Conservation (phyloP, 495 filamentous ascomycete genomes). For the Daldinia concentrica region DNA sequence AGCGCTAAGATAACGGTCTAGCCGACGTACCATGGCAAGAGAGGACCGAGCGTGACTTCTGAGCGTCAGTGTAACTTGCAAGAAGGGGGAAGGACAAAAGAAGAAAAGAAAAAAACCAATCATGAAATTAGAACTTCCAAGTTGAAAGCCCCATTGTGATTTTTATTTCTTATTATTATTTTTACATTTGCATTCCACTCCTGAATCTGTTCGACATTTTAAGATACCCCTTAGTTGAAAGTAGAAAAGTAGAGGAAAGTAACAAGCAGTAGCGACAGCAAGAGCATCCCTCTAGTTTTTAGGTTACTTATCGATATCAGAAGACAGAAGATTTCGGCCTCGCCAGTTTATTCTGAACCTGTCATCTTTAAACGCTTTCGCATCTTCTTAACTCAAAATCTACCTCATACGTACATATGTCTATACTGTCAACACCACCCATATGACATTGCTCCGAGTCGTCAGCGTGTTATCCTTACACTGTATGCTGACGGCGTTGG, state of each 20-base stretch:
- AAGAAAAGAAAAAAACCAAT: neutral
- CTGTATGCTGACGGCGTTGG: slow-evolving; percentile 18
- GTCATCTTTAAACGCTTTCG: slow-evolving; percentile 3
- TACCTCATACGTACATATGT: slow-evolving; percentile 2
- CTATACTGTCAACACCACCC: slow-evolving; percentile 11
- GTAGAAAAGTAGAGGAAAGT: neutral
- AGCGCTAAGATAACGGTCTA: slow-evolving; percentile 26
- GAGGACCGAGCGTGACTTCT: slow-evolving; percentile 34
- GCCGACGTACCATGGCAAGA: slow-evolving; percentile 9
- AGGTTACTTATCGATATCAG: slow-evolving; percentile 15
- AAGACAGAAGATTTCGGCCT: slow-evolving; percentile 17
- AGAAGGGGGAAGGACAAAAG: neutral
- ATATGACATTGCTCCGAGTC: slow-evolving; percentile 39
- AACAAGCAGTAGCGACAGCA: neutral
- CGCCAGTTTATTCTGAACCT: slow-evolving; percentile 4
- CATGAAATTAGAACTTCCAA: neutral
- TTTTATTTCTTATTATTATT: neutral
- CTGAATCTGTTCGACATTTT: neutral
- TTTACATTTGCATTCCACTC: neutral
- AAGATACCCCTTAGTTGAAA: neutral
- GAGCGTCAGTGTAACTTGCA: slow-evolving; percentile 7
- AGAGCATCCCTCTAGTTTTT: neutral
- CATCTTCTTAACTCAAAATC: neutral
- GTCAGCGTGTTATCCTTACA: slow-evolving; percentile 16
- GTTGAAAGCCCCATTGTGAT: neutral